Conservation (phyloP, 768 basidiomycete species). For the Mycena galericulata region DNA sequence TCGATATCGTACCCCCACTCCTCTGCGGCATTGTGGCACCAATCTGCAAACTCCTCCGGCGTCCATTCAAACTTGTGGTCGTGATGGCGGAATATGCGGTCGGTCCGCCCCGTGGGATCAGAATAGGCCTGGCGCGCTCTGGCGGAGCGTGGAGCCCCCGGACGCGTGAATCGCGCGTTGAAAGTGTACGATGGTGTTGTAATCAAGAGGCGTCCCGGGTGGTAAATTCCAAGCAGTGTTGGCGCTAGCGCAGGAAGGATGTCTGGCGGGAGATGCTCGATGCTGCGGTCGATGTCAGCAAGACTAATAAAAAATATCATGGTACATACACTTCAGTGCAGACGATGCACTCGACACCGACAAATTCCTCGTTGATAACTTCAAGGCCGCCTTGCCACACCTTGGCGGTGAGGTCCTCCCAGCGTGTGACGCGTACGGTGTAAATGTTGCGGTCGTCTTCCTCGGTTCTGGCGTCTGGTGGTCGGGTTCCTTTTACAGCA, state of each 20-base stretch:
- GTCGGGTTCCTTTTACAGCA: constrained; percentile 62
- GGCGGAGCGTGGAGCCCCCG: constrained; percentile 55
- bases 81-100: constrained; percentile 79
- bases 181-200: constrained; percentile 91
- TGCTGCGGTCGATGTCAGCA: constrained; percentile 56
- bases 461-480: constrained; percentile 47
- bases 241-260: constrained; percentile 75
- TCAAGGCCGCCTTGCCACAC: constrained; percentile 85
- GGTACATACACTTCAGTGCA: constrained; percentile 82
- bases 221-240: constrained; percentile 81
- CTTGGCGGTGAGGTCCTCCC: constrained; percentile 74
- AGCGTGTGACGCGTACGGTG: constrained; percentile 57
- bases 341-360: constrained; percentile 77
- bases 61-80: constrained; percentile 97
- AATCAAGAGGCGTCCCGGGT: constrained; percentile 77
- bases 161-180: constrained; percentile 79
- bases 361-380: constrained; percentile 72
- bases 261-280: constrained; percentile 79
- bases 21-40: constrained; percentile 67
- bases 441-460: constrained; percentile 39
- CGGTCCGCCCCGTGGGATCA: constrained; percentile 83
- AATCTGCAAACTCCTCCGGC: constrained; percentile 71
- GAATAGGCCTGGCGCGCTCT: constrained; percentile 60
- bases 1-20: constrained; percentile 83
- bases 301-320: constrained; percentile 16